Conservation (phyloP, 176 grass and related monocot genomes). For the Hsuehochloa calcarea region DNA sequence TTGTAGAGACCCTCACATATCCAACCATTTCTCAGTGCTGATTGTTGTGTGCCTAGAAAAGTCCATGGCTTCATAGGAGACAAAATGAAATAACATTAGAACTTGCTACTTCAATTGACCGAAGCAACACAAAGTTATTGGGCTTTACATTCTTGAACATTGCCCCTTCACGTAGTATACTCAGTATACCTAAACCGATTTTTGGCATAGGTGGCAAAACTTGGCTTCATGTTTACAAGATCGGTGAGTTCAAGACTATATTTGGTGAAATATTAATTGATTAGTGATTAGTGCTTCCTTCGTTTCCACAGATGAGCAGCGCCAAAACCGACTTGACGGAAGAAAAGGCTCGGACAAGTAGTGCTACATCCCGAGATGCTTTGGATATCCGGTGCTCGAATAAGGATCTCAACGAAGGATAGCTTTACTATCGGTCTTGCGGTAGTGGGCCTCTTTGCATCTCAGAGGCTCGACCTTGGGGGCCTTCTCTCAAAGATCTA, state of each 20-base stretch:
- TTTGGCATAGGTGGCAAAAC: not conserved
- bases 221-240: not conserved
- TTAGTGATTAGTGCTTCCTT: conserved; percentile 1
- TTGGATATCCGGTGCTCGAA: conserved; percentile 51
- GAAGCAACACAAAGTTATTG: not conserved
- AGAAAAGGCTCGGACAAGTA: conserved; percentile 47
- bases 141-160: not conserved
- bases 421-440: conserved; percentile 58
- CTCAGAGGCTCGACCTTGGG: conserved; percentile 68
- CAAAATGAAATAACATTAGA: not conserved
- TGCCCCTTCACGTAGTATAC: not conserved
- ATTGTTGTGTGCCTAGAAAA: not conserved
- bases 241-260: not conserved
- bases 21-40: not conserved
- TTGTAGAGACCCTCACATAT: not conserved
- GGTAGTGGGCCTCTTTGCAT: conserved; percentile 67
- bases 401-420: conserved; percentile 81
- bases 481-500: conserved; percentile 83
- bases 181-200: not conserved
- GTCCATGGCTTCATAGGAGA: not conserved
- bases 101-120: not conserved
- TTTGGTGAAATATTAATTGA: not conserved
- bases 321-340: conserved; percentile 26
- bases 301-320: conserved; percentile 52
- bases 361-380: conserved; percentile 31